Base-by-base conservation (phyloP, 345 rosid species). In the Anacardium occidentale region DNA sequence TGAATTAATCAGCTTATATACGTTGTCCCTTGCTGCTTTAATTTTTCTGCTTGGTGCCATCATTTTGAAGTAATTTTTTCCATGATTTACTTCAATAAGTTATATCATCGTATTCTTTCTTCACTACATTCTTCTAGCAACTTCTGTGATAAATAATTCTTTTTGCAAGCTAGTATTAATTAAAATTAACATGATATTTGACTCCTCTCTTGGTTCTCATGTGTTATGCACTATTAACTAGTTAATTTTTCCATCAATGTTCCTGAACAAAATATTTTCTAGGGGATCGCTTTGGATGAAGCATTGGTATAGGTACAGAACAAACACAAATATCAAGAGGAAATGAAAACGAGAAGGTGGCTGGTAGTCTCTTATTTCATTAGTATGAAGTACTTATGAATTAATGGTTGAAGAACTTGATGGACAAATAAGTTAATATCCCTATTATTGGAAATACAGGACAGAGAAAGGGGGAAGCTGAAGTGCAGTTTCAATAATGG, bases 321-420 rank as follows among this genome's bases (percentile, higher is more conserved):
- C 66, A 57, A 74, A 72, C 48, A 72, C 60, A 76, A n/a, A 57
- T 71, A 65, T 74, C 79, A 17, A 34, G 70, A 66, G 71, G 83
- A 70, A 77, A 76, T 54, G 78, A 74, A 70, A 80, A 85, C 80
- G 79, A 67, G 90, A 89, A 88, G 97, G 97, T 94, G 89, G 89
- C 86, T 82, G 97, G 87, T 88, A 85, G 83, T 85, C 78, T 91
- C 90, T 86, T 69, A 75, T 75, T 82, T 73, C 81, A 58, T 79
- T 29, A 66, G 73, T 84, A 58, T 48, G 61, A 45, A 71, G 66
- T 83, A 66, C 70, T 68, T 78, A 73, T 22, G 17, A 14, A 70
- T 71, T 34, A 21, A 18, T 76, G 40, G 54, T 75, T n/a, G 69
- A 50, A 67, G 69, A 62, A 47, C 29, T 61, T 20, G 54, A 62